Percentiles rank a stretch among this genome's conserved stretches.
These are phyloP conservation scores for Diaporthe ilicicola DNA, from an alignment of 2,329 filamentous ascomycete species.

Conservation along the genomic window DNA sequence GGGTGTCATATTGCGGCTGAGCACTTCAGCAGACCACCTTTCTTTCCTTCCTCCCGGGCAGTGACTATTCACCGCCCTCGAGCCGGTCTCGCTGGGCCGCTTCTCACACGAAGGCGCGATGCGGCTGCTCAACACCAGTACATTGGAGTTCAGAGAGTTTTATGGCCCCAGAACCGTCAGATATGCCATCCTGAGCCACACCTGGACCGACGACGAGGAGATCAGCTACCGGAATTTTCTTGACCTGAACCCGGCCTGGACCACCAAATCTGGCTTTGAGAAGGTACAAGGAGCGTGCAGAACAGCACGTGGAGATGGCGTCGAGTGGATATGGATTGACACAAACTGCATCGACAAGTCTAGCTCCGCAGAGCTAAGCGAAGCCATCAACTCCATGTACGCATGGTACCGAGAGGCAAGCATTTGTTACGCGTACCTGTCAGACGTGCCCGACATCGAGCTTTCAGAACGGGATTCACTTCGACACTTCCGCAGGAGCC, in stretches of 20 bases:
- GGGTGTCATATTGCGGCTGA: not conserved
- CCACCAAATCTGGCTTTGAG: constrained; percentile 26
- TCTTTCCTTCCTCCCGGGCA: not conserved
- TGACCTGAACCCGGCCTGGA: not conserved
- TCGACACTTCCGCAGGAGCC: constrained; percentile 8
- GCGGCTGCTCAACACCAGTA: constrained; percentile 13
- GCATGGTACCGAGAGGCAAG: constrained; percentile 36
- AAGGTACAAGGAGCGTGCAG: constrained; percentile 31
- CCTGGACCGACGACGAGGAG: constrained; percentile 37
- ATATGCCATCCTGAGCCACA: constrained; percentile 42
- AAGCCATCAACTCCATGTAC: constrained; percentile 38
- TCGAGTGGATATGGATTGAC: constrained; percentile 38
- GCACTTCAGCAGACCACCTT: not conserved
- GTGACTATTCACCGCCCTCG: not conserved
- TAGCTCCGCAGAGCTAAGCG: constrained; percentile 38
- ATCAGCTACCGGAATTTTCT: constrained; percentile 37
- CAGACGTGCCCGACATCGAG: constrained; percentile 31
- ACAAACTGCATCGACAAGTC: constrained; percentile 41
- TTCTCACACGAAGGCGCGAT: not conserved
- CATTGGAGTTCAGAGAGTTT: not conserved
- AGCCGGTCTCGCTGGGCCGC: not conserved
- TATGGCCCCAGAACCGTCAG: not conserved
- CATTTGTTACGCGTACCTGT: constrained; percentile 36
- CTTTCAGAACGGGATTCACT: not conserved
- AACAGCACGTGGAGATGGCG: constrained; percentile 12